Base-by-base conservation (phyloP, 208 protist genomes). In the Trypanosoma theileri region DNA sequence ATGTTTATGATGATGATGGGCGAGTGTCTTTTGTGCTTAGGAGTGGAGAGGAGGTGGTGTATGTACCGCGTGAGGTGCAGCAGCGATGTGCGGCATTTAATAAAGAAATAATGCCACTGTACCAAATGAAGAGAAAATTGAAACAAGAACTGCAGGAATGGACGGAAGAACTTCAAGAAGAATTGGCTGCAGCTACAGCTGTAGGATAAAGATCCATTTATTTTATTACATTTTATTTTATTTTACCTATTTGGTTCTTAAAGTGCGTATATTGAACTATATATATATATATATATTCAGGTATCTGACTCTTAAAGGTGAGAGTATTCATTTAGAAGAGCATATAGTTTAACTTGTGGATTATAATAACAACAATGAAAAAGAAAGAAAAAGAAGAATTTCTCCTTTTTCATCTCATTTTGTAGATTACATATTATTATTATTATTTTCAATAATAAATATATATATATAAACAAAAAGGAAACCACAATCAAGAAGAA, bases 111-210 rank as follows among this genome's bases (percentile, higher is more conserved):
- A 46, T 75, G 62, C 62, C 70, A 12, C 48, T 75, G 0, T 69
- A 56, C 61, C 26, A 53, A 0, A 51, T 3, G 19, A 61, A 69
- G 22, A 46, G 24, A 24, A 16, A 41, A 21, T 55, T 75, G 24
- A 57, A 53, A 46, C 56, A 69, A 26, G 42, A 63, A 40, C 57
- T 75, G n/a, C 62, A 65, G 16, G 63, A 75, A n/a, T 50, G 22
- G 62, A 75, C 54, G 35, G 70, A 75, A 35, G 70, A 75, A 31
- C 24, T 75, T n/a, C 70, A 75, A 46, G 70, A 54, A 16, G 70
- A 69, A 46, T 14, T 75, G 53, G 40, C 56, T 0, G 50, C 17
- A 10, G 45, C 40, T 22, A 28, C 26, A 42, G 24, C 55, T 22
- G 3, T 14, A 3, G 19, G 12, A n/a, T 66, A 31, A 58, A 26